Evolutionary conservation across 2,329 filamentous ascomycete genomes (phyloP), one percentile per base, ranked within the genome.

Genomic region (Aureobasidium namibiae): DNA sequence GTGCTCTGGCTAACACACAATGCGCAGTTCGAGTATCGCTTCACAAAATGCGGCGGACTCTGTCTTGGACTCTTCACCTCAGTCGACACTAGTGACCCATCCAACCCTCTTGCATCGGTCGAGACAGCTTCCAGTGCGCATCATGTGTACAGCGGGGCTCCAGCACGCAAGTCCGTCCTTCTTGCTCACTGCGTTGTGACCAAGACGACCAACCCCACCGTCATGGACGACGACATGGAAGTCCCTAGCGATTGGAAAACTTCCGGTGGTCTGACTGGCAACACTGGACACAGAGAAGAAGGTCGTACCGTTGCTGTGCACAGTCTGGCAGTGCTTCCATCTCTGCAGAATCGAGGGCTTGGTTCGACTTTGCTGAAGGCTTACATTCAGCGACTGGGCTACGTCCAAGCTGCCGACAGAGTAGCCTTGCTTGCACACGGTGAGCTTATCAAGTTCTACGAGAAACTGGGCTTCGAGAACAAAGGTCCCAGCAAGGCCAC

Each of bases 241-340:
- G 79, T 86, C 42, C 90, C 90, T 0, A 71, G 76, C 39, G 80
- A 87, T 68, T 92, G 88, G 86, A 76, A 79, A 9, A 70, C 69
- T 31, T 50, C 59, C 3, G n/a, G 26, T 42, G 16, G 44, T 39
- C 16, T n/a, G 7, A 21, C 26, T 2, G 23, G 24, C 48, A 39
- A 46, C 4, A 69, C 66, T 7, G 90, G 90, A 33, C 89, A 95
- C 72, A 82, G 88, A 65, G 83, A 90, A 61, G 76, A 78, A 16
- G 90, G 90, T 39, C 75, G 84, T 44, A 95, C 89, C 0, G 80
- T 96, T 59, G 89, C 85, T 59, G 75, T 96, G 52, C 92, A 96
- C 73, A 92, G 89, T 0, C 79, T 96, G 5, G 89, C 88, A 18
- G 86, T 96, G 6, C 78, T 88, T 58, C 90, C 89, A 0, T 82